Evolutionary conservation across 352 stramenopile species (phyloP).

Genomic region (Globisporangium radiosum): DNA sequence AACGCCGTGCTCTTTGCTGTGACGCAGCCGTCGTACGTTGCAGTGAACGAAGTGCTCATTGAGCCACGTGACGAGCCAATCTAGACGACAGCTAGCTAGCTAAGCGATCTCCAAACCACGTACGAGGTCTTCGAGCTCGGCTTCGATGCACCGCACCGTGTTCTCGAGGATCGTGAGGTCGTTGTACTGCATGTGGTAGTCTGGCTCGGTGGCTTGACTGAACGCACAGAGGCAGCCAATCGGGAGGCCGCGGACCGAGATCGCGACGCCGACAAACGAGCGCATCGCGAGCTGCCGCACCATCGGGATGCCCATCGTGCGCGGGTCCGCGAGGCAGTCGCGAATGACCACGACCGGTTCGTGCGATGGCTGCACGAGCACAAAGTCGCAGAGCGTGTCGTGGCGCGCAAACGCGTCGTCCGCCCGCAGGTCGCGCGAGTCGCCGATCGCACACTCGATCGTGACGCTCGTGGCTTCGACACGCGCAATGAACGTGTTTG

Average conservation of each 20-base stretch:
- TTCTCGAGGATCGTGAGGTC: constrained; percentile 41
- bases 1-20: constrained; percentile 85
- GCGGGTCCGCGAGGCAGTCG: constrained; percentile 37
- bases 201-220: constrained; percentile 13
- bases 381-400: constrained; percentile 52
- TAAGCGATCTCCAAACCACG: constrained; percentile 7
- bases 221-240: constrained; percentile 59
- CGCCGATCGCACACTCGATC: constrained; percentile 44
- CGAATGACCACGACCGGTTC: constrained; percentile 33
- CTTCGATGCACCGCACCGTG: constrained; percentile 32
- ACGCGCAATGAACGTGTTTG: constrained; percentile 43
- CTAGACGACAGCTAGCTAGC: constrained; percentile 13
- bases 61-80: constrained; percentile 85
- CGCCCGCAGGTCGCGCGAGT: constrained; percentile 16
- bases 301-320: constrained; percentile 47
- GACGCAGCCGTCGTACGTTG: constrained; percentile 79
- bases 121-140: constrained; percentile 42
- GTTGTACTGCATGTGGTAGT: constrained; percentile 13
- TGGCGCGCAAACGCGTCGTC: constrained; percentile 29
- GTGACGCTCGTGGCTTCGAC: constrained; percentile 39
- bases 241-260: constrained; percentile 41
- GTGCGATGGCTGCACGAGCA: constrained; percentile 35
- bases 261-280: constrained; percentile 43
- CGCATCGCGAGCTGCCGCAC: constrained; percentile 44
- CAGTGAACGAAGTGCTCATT: constrained; percentile 89